A percentile compares a stretch with the other conserved stretches of the same genome.
phyloP scores from a whole-genome alignment of 1,139 yeast species.

The Blastobotrys elegans region DNA sequence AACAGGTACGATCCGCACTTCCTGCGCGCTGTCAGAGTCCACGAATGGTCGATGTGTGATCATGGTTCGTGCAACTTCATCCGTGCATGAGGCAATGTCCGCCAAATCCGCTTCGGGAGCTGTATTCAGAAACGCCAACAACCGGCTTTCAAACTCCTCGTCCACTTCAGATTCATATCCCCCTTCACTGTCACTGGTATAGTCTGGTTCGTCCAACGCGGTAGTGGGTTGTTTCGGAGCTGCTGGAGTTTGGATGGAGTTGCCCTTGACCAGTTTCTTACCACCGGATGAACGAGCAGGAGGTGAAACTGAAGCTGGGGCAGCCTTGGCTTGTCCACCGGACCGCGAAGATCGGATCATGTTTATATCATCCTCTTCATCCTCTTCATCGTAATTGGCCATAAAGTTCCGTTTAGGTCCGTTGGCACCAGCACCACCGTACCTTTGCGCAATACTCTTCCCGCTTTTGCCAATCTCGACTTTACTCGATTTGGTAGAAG shows the following conservation, averaged over 20 bases:
- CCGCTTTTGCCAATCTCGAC: constrained; percentile 7
- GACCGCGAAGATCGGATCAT: not conserved
- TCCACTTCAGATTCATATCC: constrained; percentile 45
- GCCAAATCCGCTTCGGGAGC: constrained; percentile 71
- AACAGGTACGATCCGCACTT: constrained; percentile 39
- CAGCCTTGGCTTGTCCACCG: not conserved
- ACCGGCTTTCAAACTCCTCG: constrained; percentile 53
- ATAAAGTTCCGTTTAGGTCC: not conserved
- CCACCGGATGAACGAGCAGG: not conserved
- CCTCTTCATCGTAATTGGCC: constrained; percentile 14
- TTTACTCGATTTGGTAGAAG: not conserved
- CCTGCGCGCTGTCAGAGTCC: constrained; percentile 53
- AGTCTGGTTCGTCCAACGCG: constrained; percentile 25
- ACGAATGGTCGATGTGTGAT: constrained; percentile 63
- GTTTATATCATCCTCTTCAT: constrained; percentile 13
- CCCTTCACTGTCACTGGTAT: constrained; percentile 33
- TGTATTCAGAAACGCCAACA: constrained; percentile 71
- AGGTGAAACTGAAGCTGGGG: not conserved
- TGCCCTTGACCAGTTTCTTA: constrained; percentile 2
- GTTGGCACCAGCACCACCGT: constrained; percentile 7
- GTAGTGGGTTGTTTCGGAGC: not conserved
- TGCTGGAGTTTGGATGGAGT: not conserved
- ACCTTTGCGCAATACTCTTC: constrained; percentile 7
- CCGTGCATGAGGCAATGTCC: constrained; percentile 71
- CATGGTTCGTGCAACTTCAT: constrained; percentile 60